Base-by-base conservation (phyloP, 495 filamentous ascomycete species). In the Terfezia boudieri region DNA sequence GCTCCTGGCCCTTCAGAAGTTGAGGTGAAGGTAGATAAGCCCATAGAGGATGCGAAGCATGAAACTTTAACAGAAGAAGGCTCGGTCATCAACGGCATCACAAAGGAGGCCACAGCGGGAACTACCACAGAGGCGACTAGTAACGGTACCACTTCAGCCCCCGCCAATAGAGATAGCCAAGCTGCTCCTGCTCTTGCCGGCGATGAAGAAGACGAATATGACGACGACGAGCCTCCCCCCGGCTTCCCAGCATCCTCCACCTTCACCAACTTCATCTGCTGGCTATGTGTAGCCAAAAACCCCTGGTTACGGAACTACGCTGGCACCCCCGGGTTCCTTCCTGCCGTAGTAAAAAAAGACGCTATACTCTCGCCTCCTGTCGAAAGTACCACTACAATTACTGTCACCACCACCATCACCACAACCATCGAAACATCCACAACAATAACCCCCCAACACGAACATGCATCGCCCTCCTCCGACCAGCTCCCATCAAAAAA, bases 241-340 rank as follows among this genome's bases (percentile, higher is more conserved):
- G 22, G 26, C 49, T 32, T 51, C 49, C 49, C 49, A n/a, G 23
- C 49, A 12, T 12, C 49, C 14, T 17, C 1, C 3, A 51, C 16
- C 49, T 51, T 32, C 49, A 26, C n/a, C 1, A 23, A 16, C 32
- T 83, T 95, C 61, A 76, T 99, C 50, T 99, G 92, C 71, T 94
- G 86, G 71, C 86, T 92, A 64, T 99, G 92, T 60, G 73, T 90
- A 36, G 81, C 89, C 23, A 78, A 84, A 0, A 78, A 84, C 61
- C 87, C 87, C 0, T 99, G 89, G 90, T 79, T 99, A 60, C 90
- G 86, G 69, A 69, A 73, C 55, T 96, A 95, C 61, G 88, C 86
- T n/a, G 83, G 83, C 4, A 76, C 81, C 0, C 64, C 74, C 2
- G 87, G 87, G 3, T 96, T 99, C 61, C 70, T 96, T 5, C 74